phyloP scores from a whole-genome alignment of 371 early-diverging fungal species.

The Rhizopus microsporus region DNA sequence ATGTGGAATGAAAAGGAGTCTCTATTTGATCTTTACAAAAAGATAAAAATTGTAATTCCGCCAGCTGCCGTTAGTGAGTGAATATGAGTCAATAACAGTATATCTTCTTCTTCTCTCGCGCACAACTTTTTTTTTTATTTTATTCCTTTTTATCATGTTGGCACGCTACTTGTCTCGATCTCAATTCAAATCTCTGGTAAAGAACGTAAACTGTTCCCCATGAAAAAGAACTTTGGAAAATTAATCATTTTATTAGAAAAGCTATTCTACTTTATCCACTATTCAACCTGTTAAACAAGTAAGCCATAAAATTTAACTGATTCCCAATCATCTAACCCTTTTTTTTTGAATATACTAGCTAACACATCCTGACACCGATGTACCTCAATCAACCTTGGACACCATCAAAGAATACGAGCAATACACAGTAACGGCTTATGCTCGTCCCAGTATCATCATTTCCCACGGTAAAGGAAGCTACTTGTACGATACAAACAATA shows the following conservation, averaged over 20 bases:
- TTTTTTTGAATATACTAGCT: slow-evolving; percentile 26
- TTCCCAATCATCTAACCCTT: neutral
- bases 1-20: no score
- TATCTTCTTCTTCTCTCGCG: slow-evolving; percentile 2
- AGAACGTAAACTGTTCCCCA: no score
- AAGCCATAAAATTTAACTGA: neutral
- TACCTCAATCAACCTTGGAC: slow-evolving; percentile 43
- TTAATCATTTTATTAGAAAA: neutral
- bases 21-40: no score
- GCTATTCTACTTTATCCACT: neutral
- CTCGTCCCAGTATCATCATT: slow-evolving; percentile 66
- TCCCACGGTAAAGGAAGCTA: slow-evolving; percentile 76
- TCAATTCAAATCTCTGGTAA: no score
- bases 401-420: slow-evolving; percentile 47
- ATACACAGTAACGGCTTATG: slow-evolving; percentile 68
- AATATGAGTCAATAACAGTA: no score
- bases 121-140: neutral
- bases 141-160: neutral
- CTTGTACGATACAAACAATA: slow-evolving; percentile 69
- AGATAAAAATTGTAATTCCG: no score
- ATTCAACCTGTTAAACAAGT: neutral
- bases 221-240: no score
- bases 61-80: no score
- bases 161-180: no score
- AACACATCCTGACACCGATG: slow-evolving; percentile 51